A percentile compares a stretch with the other conserved stretches of the same genome.
Evolutionary conservation across 2,329 filamentous ascomycete genomes (phyloP).

Genomic region (Stachybotrys elegans): DNA sequence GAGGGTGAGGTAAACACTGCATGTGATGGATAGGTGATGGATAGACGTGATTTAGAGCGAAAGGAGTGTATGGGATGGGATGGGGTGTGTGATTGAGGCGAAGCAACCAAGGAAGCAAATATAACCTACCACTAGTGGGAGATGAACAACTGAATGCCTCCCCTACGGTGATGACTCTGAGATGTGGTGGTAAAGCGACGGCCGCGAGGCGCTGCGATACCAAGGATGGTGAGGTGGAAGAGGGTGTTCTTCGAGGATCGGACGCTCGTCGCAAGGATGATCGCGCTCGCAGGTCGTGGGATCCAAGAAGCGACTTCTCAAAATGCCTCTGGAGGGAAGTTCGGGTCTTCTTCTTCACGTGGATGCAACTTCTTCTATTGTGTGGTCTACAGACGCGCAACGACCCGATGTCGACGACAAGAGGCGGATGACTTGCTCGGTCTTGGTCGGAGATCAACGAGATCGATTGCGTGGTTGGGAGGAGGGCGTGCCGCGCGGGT

Average conservation of each 20-base stretch:
- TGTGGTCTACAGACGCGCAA: constrained; percentile 32
- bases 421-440: constrained; percentile 25
- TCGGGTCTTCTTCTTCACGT: constrained; percentile 23
- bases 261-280: neutral
- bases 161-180: constrained; percentile 46
- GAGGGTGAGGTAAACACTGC: neutral
- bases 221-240: neutral
- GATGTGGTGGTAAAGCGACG: constrained; percentile 14
- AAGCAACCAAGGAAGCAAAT: constrained; percentile 16
- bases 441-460: constrained; percentile 27
- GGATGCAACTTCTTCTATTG: constrained; percentile 25
- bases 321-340: too few species aligned
- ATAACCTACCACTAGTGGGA: constrained; percentile 65
- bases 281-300: constrained; percentile 7
- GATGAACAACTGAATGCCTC: constrained; percentile 99
- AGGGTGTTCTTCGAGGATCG: neutral
- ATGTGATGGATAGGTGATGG: constrained; percentile 10
- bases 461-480: constrained; percentile 28
- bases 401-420: constrained; percentile 27
- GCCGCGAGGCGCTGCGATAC: constrained; percentile 16
- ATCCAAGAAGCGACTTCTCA: constrained; percentile 13
- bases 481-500: constrained; percentile 22
- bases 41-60: constrained; percentile 14
- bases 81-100: constrained; percentile 15
- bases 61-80: constrained; percentile 18